Conservation (phyloP, 192 early-diverging fungal genomes). For the Spinellus fusiger region DNA sequence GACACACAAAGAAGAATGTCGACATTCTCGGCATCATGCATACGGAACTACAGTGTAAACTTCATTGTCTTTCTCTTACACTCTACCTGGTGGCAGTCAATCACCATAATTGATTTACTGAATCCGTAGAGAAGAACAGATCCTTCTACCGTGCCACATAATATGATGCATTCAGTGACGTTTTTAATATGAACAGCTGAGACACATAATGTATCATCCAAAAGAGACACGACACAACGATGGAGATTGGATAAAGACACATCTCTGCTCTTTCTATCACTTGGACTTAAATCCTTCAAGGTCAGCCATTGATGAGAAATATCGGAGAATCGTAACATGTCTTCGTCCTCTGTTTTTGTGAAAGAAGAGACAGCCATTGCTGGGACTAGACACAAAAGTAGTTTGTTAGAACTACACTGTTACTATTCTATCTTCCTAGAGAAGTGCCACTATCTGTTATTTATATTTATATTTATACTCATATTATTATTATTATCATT, state of each 20-base stretch:
- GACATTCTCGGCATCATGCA: conserved; percentile 67
- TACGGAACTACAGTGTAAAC: conserved; percentile 55
- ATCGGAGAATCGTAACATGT: conserved; percentile 1
- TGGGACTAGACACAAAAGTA: no score
- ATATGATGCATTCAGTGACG: conserved; percentile 58
- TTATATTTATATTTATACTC: conserved; percentile 1
- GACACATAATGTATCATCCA: conserved; percentile 36
- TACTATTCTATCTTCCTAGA: no score
- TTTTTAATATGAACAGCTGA: conserved; percentile 75
- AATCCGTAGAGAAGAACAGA: conserved; percentile 69
- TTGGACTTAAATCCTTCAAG: background rate
- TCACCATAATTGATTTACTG: conserved; percentile 49
- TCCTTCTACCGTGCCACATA: conserved; percentile 61
- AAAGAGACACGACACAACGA: conserved; percentile 61
- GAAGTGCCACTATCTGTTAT: background rate
- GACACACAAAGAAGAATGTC: conserved; percentile 63
- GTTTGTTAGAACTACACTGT: no score
- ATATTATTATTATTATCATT: no score
- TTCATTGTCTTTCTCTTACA: background rate
- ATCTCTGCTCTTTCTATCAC: conserved; percentile 34
- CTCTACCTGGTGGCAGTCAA: conserved; percentile 74
- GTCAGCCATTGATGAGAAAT: background rate
- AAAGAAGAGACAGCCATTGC: no score
- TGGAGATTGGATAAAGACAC: conserved; percentile 52
- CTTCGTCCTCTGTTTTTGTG: no score